Evolutionary conservation across 1,284 basidiomycete species (phyloP), one percentile per base, ranked within the genome.

Genomic region (Thelephora terrestris): DNA sequence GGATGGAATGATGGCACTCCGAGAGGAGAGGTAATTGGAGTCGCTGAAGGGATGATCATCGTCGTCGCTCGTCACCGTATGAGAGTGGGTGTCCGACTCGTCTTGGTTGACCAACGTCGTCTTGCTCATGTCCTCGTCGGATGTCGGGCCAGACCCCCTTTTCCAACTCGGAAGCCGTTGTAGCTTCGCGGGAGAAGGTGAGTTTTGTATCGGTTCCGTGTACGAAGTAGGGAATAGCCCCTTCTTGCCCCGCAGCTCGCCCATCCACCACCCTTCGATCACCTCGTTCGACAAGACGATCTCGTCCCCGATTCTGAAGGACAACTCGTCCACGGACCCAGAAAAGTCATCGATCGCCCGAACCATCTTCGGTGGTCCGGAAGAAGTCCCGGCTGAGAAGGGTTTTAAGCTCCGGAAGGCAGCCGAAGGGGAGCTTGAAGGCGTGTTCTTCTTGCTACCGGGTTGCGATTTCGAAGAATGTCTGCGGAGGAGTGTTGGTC

Each of bases 201-300:
- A 20, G 20, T 45, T 46, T 24, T 35, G 48, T 47, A 73, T 58
- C 23, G 73, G 66, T 55, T 86, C 81, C 3, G 79, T 81, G 62
- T 89, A 85, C 1, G 77, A 73, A 3, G 75, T 73, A 0, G 90
- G 90, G 72, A 92, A 91, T 37, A 91, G 59, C 7, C 89, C 89
- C 39, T 73, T 78, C 55, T 70, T 71, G 14, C 85, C 85, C 45
- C 69, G 66, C 24, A 81, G 60, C 61, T 87, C 79, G 12, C 89
- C 89, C 67, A 90, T 77, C 81, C 85, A 90, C 90, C 90, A 93
- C 48, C 79, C 87, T 50, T 85, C 83, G 32, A 87, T 68, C 0
- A 90, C 83, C 61, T 91, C 85, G 35, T 78, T 79, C 21, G 86
- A 58, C 17, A 91, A 81, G 17, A 73, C 62, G 49, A 93, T 83